Evolutionary conservation across 345 rosid species (phyloP).

Genomic region (Acer saccharum): DNA sequence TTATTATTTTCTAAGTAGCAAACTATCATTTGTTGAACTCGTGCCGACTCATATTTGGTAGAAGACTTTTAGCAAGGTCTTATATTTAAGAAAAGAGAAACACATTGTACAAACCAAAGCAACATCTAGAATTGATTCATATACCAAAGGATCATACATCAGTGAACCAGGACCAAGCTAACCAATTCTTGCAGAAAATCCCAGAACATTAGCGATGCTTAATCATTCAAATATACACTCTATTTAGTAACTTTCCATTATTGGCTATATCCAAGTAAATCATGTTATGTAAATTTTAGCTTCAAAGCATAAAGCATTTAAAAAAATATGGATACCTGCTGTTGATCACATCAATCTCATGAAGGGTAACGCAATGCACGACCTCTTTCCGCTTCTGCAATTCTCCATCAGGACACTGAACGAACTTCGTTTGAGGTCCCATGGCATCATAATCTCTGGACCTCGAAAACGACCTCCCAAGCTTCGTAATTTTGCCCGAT

Average conservation of each 20-base stretch:
- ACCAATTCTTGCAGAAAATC: too few relatives aligned
- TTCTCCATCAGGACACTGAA: constrained; percentile 97
- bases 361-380: constrained; percentile 90
- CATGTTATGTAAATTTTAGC: neutral
- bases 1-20: neutral
- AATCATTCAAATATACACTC: neutral
- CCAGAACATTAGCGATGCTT: neutral
- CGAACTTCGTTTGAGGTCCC: constrained; percentile 95
- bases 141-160: too few relatives aligned
- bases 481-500: constrained; percentile 83
- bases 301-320: neutral
- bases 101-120: too few relatives aligned
- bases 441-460: constrained; percentile 95
- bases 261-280: neutral
- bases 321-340: constrained; percentile 59
- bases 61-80: too few relatives aligned
- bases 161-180: too few relatives aligned
- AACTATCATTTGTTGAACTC: neutral
- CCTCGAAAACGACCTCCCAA: constrained; percentile 90
- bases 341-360: constrained; percentile 97
- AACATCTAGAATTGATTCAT: too few relatives aligned
- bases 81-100: too few relatives aligned
- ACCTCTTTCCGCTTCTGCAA: constrained; percentile 97
- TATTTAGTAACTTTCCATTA: neutral
- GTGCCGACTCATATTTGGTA: neutral